These are phyloP conservation scores for Cyberlindnera saturnus DNA, from an alignment of 805 yeast genomes.

Conservation along the genomic window DNA sequence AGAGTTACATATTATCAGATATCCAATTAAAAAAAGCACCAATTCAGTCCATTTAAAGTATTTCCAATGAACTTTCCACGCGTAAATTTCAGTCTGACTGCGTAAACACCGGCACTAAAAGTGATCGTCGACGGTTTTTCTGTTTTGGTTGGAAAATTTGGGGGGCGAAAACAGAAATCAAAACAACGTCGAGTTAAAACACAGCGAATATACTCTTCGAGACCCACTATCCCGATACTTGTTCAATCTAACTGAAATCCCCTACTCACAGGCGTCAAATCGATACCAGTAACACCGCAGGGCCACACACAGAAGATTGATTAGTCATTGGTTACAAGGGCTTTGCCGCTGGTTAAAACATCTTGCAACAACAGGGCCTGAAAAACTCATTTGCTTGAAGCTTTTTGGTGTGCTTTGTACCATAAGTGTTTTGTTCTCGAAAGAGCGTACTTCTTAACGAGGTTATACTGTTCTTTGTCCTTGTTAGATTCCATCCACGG, in stretches of 20 bases:
- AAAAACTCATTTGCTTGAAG: slow-evolving; percentile 1
- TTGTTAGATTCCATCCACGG: no score
- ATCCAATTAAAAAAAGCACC: no score
- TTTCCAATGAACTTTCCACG: background rate
- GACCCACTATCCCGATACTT: background rate
- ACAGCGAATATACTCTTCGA: background rate
- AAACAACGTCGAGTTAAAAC: background rate
- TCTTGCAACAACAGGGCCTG: background rate
- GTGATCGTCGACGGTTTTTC: background rate
- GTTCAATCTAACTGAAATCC: background rate
- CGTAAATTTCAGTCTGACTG: slow-evolving; percentile 9
- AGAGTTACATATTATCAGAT: background rate
- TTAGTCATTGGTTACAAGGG: background rate
- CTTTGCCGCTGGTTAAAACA: background rate
- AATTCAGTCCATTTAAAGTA: no score
- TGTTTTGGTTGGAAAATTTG: background rate
- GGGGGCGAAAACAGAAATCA: slow-evolving; percentile 1
- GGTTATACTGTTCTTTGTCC: no score
- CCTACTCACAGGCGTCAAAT: background rate
- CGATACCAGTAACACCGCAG: background rate
- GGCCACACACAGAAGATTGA: background rate
- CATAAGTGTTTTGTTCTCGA: background rate
- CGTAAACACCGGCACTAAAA: slow-evolving; percentile 7
- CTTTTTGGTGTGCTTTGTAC: background rate
- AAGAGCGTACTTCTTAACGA: background rate